Base-by-base conservation (phyloP, 1,139 yeast genomes). In the Petasospora rhodanensis region DNA sequence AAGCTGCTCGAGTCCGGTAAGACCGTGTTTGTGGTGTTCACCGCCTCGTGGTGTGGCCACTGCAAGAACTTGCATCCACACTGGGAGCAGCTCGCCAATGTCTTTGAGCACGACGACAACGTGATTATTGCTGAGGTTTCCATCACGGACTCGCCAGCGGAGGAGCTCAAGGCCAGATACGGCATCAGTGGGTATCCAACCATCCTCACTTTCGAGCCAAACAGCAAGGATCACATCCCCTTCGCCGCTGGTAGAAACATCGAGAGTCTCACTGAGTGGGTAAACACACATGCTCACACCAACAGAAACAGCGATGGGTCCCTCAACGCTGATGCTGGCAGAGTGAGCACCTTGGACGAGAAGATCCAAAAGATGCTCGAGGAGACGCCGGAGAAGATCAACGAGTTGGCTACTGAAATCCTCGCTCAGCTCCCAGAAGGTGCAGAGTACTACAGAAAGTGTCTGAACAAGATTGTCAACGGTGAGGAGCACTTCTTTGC, bases 1-100 rank as follows among this genome's bases (percentile, higher is more conserved):
- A 34, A 34, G 11, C 16, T 50, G 18, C 18, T 47, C 7, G 21
- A 42, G n/a, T 38, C 45, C 26, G 55, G 51, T 12, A 48, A 48
- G 33, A 41, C 42, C 28, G 93, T 84, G 20, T 73, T 91, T 52
- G 91, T 94, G 24, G 96, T 91, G 65, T 87, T 91, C 65, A 91
- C 79, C 57, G 98, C 98, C 18, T 96, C 97, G 52, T 91, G 98
- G 97, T 91, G 97, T 70, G 97, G 97, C 14, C 96, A 91, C 68
- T 91, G 98, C 71, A 87, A 91, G 71, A 75, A 74, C 44, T 72
- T 91, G 51, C 96, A 89, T 14, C 98, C 98, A 35, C 87, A 67
- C 37, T 91, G 85, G 73, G 95, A 84, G 55, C 83, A 85, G 58
- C 73, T 91, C 50, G 96, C 89, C 34, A 76, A 66, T 32, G 58